A percentile compares a stretch with the other conserved stretches of the same genome.
These are phyloP conservation scores for Xylaria sp. DNA, from an alignment of 2,329 filamentous ascomycete genomes.

Conservation along the genomic window DNA sequence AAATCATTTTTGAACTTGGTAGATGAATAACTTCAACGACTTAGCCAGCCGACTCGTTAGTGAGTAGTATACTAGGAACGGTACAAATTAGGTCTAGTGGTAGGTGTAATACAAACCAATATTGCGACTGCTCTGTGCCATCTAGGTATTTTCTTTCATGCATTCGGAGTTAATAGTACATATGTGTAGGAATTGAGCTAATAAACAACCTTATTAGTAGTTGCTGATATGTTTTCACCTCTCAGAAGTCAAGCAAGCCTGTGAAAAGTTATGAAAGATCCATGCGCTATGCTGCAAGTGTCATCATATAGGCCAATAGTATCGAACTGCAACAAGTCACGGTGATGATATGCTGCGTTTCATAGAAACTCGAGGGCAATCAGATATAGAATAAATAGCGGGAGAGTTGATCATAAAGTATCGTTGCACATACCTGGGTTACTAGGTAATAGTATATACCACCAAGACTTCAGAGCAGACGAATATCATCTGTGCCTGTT, in stretches of 20 bases:
- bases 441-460: too few relatives aligned
- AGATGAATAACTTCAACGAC: neutral
- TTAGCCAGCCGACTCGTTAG: neutral
- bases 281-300: neutral
- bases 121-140: neutral
- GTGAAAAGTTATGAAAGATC: slow-evolving; percentile 3
- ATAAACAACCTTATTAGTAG: neutral
- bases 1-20: neutral
- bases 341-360: neutral
- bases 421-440: too few relatives aligned
- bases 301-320: neutral
- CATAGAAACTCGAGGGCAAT: neutral
- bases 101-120: too few relatives aligned
- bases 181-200: neutral
- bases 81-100: too few relatives aligned
- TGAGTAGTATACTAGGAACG: neutral
- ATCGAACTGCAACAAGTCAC: neutral
- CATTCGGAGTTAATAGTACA: neutral
- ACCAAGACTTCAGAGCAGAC: too few relatives aligned
- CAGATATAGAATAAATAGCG: neutral
- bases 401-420: too few relatives aligned
- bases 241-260: neutral
- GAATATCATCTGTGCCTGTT: neutral
- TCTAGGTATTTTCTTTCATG: neutral
- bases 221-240: too few relatives aligned